Conservation (phyloP, 495 filamentous ascomycete genomes). For the Tirmania nivea region DNA sequence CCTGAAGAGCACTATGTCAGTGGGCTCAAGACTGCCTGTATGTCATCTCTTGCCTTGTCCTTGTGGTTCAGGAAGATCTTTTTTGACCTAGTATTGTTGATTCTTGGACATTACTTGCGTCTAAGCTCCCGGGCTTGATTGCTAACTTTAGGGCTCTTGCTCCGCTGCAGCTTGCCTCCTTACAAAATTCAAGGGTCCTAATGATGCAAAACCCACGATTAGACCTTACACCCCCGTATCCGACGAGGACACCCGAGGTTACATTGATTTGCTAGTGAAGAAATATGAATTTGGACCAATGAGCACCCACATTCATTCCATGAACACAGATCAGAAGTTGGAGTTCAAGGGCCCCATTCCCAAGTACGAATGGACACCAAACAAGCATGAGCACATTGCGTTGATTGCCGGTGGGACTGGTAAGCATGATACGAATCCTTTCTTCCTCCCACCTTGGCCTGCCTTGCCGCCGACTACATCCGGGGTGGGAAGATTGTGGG, state of each 20-base stretch:
- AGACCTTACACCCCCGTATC: constrained; percentile 82
- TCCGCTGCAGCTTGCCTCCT: constrained; percentile 42
- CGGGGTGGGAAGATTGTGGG: too few relatives aligned
- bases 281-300: constrained; percentile 75
- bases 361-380: constrained; percentile 76
- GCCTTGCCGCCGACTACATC: too few relatives aligned
- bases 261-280: constrained; percentile 80
- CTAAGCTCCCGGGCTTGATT: neutral
- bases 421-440: constrained; percentile 29
- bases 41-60: constrained; percentile 6
- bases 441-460: too few relatives aligned
- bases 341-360: constrained; percentile 86
- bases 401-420: constrained; percentile 88
- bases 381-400: constrained; percentile 89
- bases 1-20: constrained; percentile 66
- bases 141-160: neutral
- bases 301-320: constrained; percentile 65
- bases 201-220: constrained; percentile 60
- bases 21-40: constrained; percentile 57
- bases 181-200: constrained; percentile 62
- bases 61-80: neutral
- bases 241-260: constrained; percentile 60
- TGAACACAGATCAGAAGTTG: constrained; percentile 58
- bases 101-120: neutral
- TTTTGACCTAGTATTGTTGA: neutral